These are phyloP conservation scores for Cafeteria roenbergensis DNA, from an alignment of 108 stramenopile species.

Conservation along the genomic window DNA sequence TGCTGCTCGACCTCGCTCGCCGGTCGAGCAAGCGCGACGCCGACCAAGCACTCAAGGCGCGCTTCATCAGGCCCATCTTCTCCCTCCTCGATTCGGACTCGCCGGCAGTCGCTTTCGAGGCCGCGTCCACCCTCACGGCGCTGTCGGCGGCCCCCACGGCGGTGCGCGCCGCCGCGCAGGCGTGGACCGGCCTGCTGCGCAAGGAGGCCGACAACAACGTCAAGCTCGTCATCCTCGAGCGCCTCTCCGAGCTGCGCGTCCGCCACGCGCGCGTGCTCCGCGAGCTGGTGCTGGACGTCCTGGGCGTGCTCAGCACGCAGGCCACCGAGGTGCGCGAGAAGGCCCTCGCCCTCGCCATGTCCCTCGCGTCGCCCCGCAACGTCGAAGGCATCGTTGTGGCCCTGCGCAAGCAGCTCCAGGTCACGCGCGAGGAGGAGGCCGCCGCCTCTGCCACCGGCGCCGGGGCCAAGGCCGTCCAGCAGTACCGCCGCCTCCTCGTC, in stretches of 20 bases:
- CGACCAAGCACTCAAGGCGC: conserved; percentile 88
- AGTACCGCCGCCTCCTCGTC: conserved; percentile 79
- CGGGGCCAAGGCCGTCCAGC: conserved; percentile 11
- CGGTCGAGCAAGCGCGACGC: conserved; percentile 78
- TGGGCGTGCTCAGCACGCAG: conserved; percentile 77
- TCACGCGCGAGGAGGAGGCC: conserved; percentile 66
- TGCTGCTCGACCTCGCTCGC: conserved; percentile 89
- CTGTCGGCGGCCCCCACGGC: conserved; percentile 93
- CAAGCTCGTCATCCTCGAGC: conserved; percentile 88
- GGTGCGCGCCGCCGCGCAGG: conserved; percentile 82
- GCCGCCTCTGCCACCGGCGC: not conserved
- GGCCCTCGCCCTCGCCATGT: conserved; percentile 84
- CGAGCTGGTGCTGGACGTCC: conserved; percentile 90
- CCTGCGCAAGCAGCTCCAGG: conserved; percentile 74
- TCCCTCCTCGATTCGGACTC: conserved; percentile 73
- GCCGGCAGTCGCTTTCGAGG: conserved; percentile 90
- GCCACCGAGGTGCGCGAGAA: conserved; percentile 92
- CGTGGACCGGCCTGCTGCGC: conserved; percentile 87
- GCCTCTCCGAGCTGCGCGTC: conserved; percentile 66
- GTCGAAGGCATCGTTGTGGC: conserved; percentile 82
- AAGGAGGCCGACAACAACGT: conserved; percentile 95
- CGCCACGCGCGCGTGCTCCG: conserved; percentile 85
- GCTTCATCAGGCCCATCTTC: conserved; percentile 86
- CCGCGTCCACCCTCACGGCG: conserved; percentile 91
- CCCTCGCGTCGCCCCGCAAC: conserved; percentile 74